Conservation (phyloP, 73 alveolate genomes). For the Paramecium caudatum region DNA sequence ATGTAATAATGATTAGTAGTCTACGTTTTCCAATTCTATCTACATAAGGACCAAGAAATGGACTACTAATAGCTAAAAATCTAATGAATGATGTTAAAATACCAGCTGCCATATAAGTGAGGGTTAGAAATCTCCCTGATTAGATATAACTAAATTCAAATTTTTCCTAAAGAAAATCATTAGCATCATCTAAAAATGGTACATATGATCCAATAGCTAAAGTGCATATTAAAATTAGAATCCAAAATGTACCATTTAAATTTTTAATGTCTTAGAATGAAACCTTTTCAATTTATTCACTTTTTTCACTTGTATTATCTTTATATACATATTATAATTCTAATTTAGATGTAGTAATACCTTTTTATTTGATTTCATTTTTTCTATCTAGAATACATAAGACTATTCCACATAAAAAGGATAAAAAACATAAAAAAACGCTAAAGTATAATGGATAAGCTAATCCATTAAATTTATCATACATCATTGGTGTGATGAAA, state of each 20-base stretch:
- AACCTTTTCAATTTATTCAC: conserved; percentile 42
- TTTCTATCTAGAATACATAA: conserved; percentile 30
- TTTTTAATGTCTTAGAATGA: conserved; percentile 45
- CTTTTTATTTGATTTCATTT: neutral
- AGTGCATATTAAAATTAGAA: conserved; percentile 1
- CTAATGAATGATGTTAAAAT: neutral
- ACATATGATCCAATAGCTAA: conserved; percentile 17
- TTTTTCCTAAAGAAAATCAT: conserved; percentile 31
- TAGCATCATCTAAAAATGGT: conserved; percentile 66
- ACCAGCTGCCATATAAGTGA: conserved; percentile 36
- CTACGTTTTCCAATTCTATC: conserved; percentile 36
- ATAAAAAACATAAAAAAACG: conserved; percentile 11
- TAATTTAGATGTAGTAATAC: neutral
- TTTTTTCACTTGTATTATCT: conserved; percentile 4
- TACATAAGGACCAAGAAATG: conserved; percentile 24
- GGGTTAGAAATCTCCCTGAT: conserved; percentile 10
- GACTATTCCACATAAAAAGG: conserved; percentile 50
- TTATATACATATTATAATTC: neutral
- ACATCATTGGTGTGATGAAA: neutral
- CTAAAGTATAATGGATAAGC: conserved; percentile 35
- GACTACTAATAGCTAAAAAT: conserved; percentile 28
- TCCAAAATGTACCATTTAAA: conserved; percentile 59
- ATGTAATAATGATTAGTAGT: neutral
- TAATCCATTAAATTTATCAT: neutral
- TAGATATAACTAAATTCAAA: neutral